Evolutionary conservation across 176 grass and related monocot species (phyloP), one percentile per base, ranked within the genome.

Genomic region (Leersia perrieri): DNA sequence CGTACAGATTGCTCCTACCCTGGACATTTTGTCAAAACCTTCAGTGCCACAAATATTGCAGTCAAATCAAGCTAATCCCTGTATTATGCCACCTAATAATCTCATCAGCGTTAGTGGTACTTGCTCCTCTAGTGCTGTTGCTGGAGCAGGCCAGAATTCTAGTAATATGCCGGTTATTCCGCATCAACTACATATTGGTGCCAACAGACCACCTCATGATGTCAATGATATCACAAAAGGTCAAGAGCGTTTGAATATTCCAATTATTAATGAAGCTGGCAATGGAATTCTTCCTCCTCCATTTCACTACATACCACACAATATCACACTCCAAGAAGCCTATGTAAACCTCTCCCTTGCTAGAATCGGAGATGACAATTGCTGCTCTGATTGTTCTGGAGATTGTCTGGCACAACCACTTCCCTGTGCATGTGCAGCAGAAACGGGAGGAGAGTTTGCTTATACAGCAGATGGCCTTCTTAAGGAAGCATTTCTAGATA

Each of bases 281-380:
- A 81, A 41, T 74, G 90, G 79, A 23, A 76, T 83, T 81, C 78
- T 92, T 69, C 95, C 92, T 27, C 78, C 90, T 38, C 65, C 40
- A 36, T 98, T 98, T 85, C 58, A 78, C 70, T 98, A 98, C 70
- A 95, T 98, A 72, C 82, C 88, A 20, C 69, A 73, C 22, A 98
- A 98, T 38, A 80, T 82, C 79, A 77, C 87, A 25, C 89, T 88
- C 22, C 90, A 95, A 76, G 76, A 89, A 25, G 92, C 90, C 39
- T 88, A 93, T 74, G 41, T 98, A 40, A 89, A 80, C 80, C 15
- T 93, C 61, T 95, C 88, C 5, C 80, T 98, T 72, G 90, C 92
- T 74, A 88, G 95, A 73, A 93, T 98, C 44, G 95, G 92, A 81
- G 92, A 95, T 85, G 95, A 88, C 30, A 84, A 85, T 64, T 98